Evolutionary conservation across 2,329 filamentous ascomycete genomes (phyloP).

Genomic region (Trichoderma sp.): DNA sequence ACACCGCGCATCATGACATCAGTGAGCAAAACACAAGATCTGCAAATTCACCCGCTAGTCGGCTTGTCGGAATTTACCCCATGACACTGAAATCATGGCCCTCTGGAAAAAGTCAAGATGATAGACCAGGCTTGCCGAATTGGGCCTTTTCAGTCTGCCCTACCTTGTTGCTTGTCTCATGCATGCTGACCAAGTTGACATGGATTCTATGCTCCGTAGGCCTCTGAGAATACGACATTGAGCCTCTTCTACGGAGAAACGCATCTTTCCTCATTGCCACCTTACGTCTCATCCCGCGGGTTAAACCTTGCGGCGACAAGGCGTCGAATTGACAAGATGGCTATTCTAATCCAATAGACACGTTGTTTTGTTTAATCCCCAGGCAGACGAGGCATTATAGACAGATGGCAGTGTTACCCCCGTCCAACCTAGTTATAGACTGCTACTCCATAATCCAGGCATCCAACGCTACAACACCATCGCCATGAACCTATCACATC

Average conservation of each 20-base stretch:
- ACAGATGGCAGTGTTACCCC: background rate
- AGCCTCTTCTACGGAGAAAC: background rate
- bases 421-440: background rate
- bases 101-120: background rate
- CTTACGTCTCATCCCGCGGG: background rate
- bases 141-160: background rate
- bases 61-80: background rate
- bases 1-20: background rate
- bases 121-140: background rate
- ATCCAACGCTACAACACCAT: background rate
- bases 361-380: background rate
- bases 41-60: background rate
- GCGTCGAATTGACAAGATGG: background rate
- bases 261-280: background rate
- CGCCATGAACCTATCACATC: conserved; percentile 9
- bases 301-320: background rate
- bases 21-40: background rate
- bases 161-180: background rate
- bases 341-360: background rate
- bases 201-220: background rate
- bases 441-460: conserved; percentile 1
- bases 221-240: background rate
- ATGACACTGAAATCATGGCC: background rate
- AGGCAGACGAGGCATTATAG: background rate
- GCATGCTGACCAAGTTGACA: background rate